Conservation (phyloP, 345 rosid genomes). For the Toxicodendron radicans region DNA sequence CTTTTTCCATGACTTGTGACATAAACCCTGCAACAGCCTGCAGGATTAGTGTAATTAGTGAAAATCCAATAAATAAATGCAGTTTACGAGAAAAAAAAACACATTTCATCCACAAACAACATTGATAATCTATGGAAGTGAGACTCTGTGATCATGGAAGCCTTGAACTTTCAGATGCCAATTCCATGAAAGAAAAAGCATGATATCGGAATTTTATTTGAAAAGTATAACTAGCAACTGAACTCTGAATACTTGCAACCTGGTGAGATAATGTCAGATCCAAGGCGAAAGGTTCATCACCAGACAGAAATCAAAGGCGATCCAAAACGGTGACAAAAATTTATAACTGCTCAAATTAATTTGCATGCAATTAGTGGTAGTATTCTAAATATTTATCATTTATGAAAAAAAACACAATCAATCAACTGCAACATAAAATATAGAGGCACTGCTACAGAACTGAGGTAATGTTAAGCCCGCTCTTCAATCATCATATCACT, state of each 20-base stretch:
- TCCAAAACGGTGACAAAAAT: background rate
- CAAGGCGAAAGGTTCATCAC: background rate
- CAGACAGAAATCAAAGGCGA: background rate
- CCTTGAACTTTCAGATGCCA: background rate
- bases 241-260: background rate
- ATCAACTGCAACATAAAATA: background rate
- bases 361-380: background rate
- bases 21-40: constrained; percentile 85
- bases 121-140: background rate
- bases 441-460: too few species aligned
- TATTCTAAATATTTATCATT: background rate
- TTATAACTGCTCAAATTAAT: background rate
- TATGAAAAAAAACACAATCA: background rate
- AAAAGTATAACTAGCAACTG: background rate
- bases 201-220: background rate
- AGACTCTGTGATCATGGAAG: background rate
- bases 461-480: too few species aligned
- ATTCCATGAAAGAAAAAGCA: background rate
- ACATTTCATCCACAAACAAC: constrained; percentile 1
- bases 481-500: background rate
- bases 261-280: background rate
- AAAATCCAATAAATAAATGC: background rate
- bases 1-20: constrained; percentile 54
- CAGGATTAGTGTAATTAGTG: constrained; percentile 11
- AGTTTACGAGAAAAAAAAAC: background rate